phyloP scores from a whole-genome alignment of 306 rosid species.

The Morella rubra region DNA sequence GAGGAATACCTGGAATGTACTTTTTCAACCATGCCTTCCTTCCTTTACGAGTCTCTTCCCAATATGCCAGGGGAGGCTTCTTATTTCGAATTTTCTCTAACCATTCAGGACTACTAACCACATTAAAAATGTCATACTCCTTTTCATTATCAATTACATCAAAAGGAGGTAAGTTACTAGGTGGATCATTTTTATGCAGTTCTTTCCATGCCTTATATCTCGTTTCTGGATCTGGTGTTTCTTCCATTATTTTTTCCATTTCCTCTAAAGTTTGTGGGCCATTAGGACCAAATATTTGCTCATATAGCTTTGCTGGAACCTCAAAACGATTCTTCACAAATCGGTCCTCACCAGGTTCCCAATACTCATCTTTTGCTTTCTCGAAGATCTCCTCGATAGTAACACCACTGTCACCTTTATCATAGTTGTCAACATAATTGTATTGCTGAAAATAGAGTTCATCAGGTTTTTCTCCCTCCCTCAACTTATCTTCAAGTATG shows the following conservation, averaged over 20 bases:
- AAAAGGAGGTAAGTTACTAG: constrained; percentile 50
- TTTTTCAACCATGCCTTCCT: constrained; percentile 92
- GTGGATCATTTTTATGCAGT: constrained; percentile 55
- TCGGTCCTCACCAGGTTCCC: constrained; percentile 97
- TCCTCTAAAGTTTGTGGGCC: constrained; percentile 93
- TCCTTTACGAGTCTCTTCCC: constrained; percentile 95
- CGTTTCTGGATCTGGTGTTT: constrained; percentile 89
- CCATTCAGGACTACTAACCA: constrained; percentile 65
- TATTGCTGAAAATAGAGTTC: constrained; percentile 90
- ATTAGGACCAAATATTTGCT: constrained; percentile 92
- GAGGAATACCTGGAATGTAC: constrained; percentile 81
- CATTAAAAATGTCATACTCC: constrained; percentile 76
- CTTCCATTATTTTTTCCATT: constrained; percentile 59
- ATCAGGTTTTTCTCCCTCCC: constrained; percentile 85
- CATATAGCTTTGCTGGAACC: constrained; percentile 81
- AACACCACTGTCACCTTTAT: constrained; percentile 94
- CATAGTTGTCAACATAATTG: constrained; percentile 84
- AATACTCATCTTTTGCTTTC: constrained; percentile 78
- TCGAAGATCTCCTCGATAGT: constrained; percentile 73
- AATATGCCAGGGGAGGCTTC: constrained; percentile 81
- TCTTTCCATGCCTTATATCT: constrained; percentile 83
- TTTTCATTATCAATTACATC: constrained; percentile 79
- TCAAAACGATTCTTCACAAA: constrained; percentile 69
- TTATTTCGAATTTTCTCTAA: constrained; percentile 50
- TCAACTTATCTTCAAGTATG: constrained; percentile 82